Evolutionary conservation across 148 eudicot genomes (phyloP).

Genomic region (Rhododendron vialii): DNA sequence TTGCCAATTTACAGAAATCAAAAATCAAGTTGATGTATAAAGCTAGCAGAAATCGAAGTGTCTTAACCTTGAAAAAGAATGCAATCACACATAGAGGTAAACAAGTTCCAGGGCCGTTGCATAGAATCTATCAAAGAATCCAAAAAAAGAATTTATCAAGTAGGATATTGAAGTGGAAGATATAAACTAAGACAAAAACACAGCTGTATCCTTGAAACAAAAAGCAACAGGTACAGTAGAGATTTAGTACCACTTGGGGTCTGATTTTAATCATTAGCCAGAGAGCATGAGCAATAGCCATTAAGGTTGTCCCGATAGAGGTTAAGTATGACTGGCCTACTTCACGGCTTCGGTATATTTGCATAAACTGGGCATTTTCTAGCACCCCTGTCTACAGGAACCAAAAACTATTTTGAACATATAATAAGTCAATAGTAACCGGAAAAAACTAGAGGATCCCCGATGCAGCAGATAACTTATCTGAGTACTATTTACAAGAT

Average conservation of each 20-base stretch:
- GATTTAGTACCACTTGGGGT: slow-evolving; percentile 74
- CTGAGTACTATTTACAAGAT: not conserved
- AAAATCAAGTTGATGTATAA: not conserved
- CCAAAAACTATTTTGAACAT: slow-evolving; percentile 4
- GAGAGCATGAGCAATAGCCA: slow-evolving; percentile 73
- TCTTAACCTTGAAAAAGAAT: slow-evolving; percentile 68
- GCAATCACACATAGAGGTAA: slow-evolving; percentile 77
- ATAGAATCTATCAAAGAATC: slow-evolving; percentile 52
- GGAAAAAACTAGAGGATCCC: not conserved
- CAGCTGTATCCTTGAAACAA: not conserved
- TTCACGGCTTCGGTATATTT: slow-evolving; percentile 87
- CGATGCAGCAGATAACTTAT: not conserved
- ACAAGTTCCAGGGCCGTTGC: slow-evolving; percentile 97
- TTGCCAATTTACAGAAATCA: not conserved
- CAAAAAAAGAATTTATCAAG: not conserved
- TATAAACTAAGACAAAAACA: not conserved
- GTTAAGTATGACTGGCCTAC: slow-evolving; percentile 93
- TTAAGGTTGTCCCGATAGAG: slow-evolving; percentile 73
- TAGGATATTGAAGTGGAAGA: not conserved
- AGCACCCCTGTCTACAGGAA: slow-evolving; percentile 36
- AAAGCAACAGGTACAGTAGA: not conserved
- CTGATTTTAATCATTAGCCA: slow-evolving; percentile 85
- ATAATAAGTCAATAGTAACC: not conserved
- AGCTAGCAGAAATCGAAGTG: not conserved
- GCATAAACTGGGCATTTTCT: slow-evolving; percentile 56